Evolutionary conservation across 352 stramenopile genomes (phyloP), one percentile per base, ranked within the genome.

Genomic region (Phytophthora crassamura): DNA sequence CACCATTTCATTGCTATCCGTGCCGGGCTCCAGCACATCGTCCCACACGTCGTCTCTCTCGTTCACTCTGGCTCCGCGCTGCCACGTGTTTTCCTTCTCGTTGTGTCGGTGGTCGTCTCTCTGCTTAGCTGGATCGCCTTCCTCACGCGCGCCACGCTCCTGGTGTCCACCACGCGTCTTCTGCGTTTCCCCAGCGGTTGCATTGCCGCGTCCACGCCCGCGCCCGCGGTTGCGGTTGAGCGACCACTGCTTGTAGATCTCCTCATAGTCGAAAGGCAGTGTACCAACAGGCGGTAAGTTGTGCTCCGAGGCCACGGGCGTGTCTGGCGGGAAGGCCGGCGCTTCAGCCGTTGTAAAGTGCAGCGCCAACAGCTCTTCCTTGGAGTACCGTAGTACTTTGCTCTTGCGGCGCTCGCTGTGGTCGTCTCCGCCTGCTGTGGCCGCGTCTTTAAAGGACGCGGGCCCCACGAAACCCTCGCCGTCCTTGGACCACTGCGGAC

Each of bases 231-330:
- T 94, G 51, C 84, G 84, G 57, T 92, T 94, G 20, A 90, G 57
- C 32, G 83, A 78, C 86, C 86, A 94, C 65, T 94, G 86, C 58
- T 96, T 93, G 68, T 94, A 94, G 43, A 96, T 87, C 64, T 94
- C 88, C 57, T 93, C 83, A 54, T 93, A 92, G 72, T 96, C 86
- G 58, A 96, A 96, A 3, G 88, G 88, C 33, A 94, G 54, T 22
- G 74, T 90, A 47, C 69, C 72, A 15, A 96, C 86, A 2, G 88
- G 88, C 7, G 86, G 86, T 11, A 96, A 46, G 39, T 72, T 73
- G 38, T 89, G 77, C 40, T 88, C 79, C 7, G 83, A 91, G 15
- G 77, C 82, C 11, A 96, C 84, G 25, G 75, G 56, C 22, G 84
- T 90, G 30, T 93, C 88, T 6, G 76, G 69, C 3, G 86, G 69